Evolutionary conservation across 495 filamentous ascomycete species (phyloP), one percentile per base, ranked within the genome.

Genomic region (Penicillium paxilli): DNA sequence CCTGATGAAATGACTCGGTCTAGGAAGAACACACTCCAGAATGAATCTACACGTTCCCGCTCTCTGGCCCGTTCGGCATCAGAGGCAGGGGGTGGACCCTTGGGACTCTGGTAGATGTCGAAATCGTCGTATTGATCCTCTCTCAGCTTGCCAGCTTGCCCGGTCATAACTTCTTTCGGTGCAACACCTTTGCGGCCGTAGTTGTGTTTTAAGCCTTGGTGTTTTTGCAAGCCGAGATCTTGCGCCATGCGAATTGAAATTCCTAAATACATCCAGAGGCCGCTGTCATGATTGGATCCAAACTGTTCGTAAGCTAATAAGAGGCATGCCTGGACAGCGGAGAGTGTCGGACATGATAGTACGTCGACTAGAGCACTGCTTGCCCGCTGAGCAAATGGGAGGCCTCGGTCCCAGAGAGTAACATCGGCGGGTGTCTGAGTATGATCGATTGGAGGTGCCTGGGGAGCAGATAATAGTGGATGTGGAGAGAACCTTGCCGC

Each of bases 251-350:
- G 81, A 57, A 95, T 93, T 0, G 89, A 85, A 52, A 90, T 85
- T 1, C 90, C 90, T 14, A 93, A 72, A 58, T 92, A 92, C 89
- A 92, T 93, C 90, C 90, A 95, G 16, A 95, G 72, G 2, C 89
- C 89, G 66, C 90, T 93, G 62, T 93, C 90, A 55, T 88, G 87
- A 58, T 90, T 90, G 19, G 87, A 86, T 11, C 90, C 90, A 54
- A 95, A 95, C 37, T 89, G 86, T 55, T 92, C 87, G 66, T 95
- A 95, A 0, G 90, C 90, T 66, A 95, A 80, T 38, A 95, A 68
- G 24, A 95, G 70, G 42, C 85, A 90, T 6, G 90, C 88, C 58
- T 93, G 90, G 4, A 91, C 87, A 38, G 86, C 88, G 41, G 86
- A 83, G 19, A 95, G 82, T 10, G 85, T 89, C 14, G 90, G 90